These are phyloP conservation scores for Saksenaea oblongispora DNA, from an alignment of 371 early-diverging fungal genomes.

Conservation along the genomic window DNA sequence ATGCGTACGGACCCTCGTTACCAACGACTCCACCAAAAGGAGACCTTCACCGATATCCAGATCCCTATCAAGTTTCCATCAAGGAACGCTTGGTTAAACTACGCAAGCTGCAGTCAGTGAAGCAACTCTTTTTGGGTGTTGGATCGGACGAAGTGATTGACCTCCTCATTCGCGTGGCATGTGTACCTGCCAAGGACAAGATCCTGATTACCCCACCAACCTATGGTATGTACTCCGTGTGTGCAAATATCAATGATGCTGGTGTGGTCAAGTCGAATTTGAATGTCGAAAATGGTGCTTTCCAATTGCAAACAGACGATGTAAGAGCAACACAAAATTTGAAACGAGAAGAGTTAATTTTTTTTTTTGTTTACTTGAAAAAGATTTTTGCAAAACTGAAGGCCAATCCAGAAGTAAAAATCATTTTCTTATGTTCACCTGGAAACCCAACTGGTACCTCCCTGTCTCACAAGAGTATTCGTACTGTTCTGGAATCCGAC, in stretches of 20 bases:
- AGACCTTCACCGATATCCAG: slow-evolving; percentile 93
- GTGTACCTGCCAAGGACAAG: slow-evolving; percentile 89
- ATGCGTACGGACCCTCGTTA: slow-evolving; percentile 84
- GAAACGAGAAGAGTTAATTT: neutral
- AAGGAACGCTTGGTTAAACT: slow-evolving; percentile 77
- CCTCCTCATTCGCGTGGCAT: slow-evolving; percentile 86
- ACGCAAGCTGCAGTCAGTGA: slow-evolving; percentile 62
- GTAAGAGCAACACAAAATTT: slow-evolving; percentile 38
- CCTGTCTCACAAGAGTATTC: slow-evolving; percentile 71
- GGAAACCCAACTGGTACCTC: slow-evolving; percentile 97
- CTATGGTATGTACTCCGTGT: slow-evolving; percentile 98
- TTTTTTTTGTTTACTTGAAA: neutral
- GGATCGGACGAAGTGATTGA: slow-evolving; percentile 98
- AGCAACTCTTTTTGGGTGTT: slow-evolving; percentile 91
- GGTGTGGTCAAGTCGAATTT: slow-evolving; percentile 81
- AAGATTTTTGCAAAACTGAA: slow-evolving; percentile 64
- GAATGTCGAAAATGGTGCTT: slow-evolving; percentile 74
- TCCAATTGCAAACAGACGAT: slow-evolving; percentile 79
- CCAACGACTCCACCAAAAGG: slow-evolving; percentile 27
- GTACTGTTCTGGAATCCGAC: slow-evolving; percentile 65
- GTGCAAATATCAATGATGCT: slow-evolving; percentile 93
- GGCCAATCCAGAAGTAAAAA: slow-evolving; percentile 77
- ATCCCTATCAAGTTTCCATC: slow-evolving; percentile 84
- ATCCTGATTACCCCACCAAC: slow-evolving; percentile 95
- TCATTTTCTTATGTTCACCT: slow-evolving; percentile 94